These are phyloP conservation scores for Ceratocystis ficicola DNA, from an alignment of 2,329 filamentous ascomycete genomes.

Conservation along the genomic window DNA sequence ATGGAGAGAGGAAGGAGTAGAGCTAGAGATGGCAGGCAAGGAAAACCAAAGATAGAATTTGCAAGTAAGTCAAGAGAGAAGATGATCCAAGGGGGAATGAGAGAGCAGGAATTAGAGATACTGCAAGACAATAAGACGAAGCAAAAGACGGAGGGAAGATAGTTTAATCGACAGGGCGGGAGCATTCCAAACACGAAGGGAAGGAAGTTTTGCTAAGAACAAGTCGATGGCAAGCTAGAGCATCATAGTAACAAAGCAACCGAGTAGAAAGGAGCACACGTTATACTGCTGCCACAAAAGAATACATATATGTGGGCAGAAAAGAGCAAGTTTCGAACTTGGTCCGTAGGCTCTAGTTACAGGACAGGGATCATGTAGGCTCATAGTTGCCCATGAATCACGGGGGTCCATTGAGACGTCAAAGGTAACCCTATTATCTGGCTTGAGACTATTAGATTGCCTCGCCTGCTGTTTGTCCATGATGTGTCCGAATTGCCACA, in stretches of 20 bases:
- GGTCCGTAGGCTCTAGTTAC: no score
- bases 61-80: background rate
- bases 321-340: no score
- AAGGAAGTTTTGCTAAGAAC: background rate
- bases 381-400: no score
- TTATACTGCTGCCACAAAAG: no score
- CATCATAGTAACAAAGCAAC: background rate
- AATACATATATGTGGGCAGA: no score
- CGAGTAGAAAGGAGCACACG: background rate
- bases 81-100: background rate
- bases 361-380: no score
- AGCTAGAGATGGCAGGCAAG: background rate
- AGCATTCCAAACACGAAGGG: background rate
- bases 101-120: background rate
- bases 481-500: no score
- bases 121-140: background rate
- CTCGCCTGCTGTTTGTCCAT: no score
- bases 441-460: no score
- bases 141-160: background rate
- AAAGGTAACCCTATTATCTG: no score
- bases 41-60: slow-evolving; percentile 4
- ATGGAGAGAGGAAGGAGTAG: background rate
- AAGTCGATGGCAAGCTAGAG: background rate
- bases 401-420: no score
- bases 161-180: background rate